Evolutionary conservation across 2,329 filamentous ascomycete genomes (phyloP).

Genomic region (Colletotrichum destructivum): DNA sequence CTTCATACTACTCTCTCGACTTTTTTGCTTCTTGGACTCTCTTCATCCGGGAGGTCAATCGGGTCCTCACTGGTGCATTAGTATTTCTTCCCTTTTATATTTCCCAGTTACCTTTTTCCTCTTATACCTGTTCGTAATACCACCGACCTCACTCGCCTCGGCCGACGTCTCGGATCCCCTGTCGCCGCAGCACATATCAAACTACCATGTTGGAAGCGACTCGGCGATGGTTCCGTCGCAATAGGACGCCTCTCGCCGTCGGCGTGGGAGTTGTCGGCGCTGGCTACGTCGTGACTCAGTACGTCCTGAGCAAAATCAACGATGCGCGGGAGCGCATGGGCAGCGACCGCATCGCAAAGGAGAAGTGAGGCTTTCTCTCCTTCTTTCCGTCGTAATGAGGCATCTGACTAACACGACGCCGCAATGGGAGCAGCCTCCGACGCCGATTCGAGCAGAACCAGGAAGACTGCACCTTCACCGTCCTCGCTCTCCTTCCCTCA

Average conservation of each 20-base stretch:
- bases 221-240: conserved; percentile 92
- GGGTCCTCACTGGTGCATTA: neutral
- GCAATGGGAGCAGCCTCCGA: conserved; percentile 76
- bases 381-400: too few species aligned
- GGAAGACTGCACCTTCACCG: conserved; percentile 97
- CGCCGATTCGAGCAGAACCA: conserved; percentile 99
- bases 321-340: conserved; percentile 97
- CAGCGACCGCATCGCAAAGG: conserved; percentile 93
- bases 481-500: conserved; percentile 94
- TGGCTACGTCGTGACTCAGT: conserved; percentile 93
- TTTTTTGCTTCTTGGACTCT: neutral
- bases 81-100: neutral
- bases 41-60: conserved; percentile 3
- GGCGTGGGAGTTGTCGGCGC: conserved; percentile 89
- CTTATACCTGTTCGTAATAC: neutral
- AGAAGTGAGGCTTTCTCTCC: conserved; percentile 80
- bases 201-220: conserved; percentile 76
- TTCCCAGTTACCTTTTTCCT: neutral
- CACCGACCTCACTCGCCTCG: neutral
- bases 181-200: conserved; percentile 36
- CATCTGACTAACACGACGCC: conserved; percentile 12
- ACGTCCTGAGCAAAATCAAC: conserved; percentile 90
- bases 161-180: neutral
- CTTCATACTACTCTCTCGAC: conserved; percentile 12
- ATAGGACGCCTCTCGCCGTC: conserved; percentile 90